Evolutionary conservation across 345 rosid genomes (phyloP), one percentile per base, ranked within the genome.

Genomic region (Acer saccharum): DNA sequence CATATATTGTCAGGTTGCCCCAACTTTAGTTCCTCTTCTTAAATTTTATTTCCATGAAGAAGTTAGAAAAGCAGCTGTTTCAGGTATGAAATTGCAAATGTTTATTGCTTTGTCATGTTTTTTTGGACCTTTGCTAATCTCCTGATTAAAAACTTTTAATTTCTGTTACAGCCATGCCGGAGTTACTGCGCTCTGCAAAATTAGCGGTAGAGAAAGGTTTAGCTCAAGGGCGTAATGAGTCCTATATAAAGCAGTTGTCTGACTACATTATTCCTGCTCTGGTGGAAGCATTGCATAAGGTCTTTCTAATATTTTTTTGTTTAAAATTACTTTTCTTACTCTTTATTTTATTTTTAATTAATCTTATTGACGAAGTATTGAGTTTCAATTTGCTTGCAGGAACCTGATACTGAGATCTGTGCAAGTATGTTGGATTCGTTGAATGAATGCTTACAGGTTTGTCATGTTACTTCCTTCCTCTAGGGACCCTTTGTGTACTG

Each of bases 1-100:
- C 44, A 48, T 79, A 66, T 81, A 11, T 78, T 52, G 13, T 78
- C 84, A 97, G 99, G 99, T 97, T 82, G 98, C 98, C 66, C 98
- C 94, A 58, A 97, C 92, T 41, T 74, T 97, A 71, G 99, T 97
- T 79, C 99, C 99, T 35, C 92, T 97, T 71, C 92, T 97, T 74
- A 97, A 97, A 83, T 97, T 97, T 85, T 97, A 97, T 86, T 97
- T 97, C 86, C 99, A 97, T 43, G 99, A 97, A 76, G 99, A 97
- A 84, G 99, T 97, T 69, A 97, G 99, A 88, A 97, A 94, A 89
- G 99, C 99, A 70, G 99, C 99, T 78, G 98, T 97, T 82, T 97
- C 99, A 89, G 99, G 99, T 97, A 88, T 58, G n/a, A 76, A 66
- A 21, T 55, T 29, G 72, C 44, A 16, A 21, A 9, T 46, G 43